phyloP scores from a whole-genome alignment of 1,139 yeast genomes.

The Meyerozyma athensensis region DNA sequence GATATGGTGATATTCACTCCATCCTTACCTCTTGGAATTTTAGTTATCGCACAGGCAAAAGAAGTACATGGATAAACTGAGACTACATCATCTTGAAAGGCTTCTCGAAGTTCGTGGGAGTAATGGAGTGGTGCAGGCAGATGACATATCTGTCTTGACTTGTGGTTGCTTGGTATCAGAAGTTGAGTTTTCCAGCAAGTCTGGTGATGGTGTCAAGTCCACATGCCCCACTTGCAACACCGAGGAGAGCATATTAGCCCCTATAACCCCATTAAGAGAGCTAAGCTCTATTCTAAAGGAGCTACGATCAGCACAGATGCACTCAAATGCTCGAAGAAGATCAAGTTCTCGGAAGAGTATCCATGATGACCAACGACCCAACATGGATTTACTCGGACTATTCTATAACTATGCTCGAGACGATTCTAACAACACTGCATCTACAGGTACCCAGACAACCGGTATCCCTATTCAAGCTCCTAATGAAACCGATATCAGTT shows the following conservation, averaged over 20 bases:
- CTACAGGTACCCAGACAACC: conserved; percentile 2
- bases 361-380: conserved; percentile 15
- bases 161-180: conserved; percentile 76
- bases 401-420: conserved; percentile 43
- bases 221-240: conserved; percentile 50
- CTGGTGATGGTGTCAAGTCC: conserved; percentile 15
- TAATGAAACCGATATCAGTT: conserved; percentile 1
- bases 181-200: conserved; percentile 18
- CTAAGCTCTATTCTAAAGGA: conserved; percentile 34
- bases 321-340: conserved; percentile 6
- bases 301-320: conserved; percentile 5
- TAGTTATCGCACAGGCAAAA: not conserved
- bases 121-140: conserved; percentile 17
- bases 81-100: conserved; percentile 24
- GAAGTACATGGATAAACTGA: conserved; percentile 23
- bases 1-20: not conserved
- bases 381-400: conserved; percentile 33
- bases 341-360: conserved; percentile 12
- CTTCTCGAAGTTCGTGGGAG: conserved; percentile 27
- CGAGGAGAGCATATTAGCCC: conserved; percentile 30
- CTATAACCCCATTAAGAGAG: conserved; percentile 49
- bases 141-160: conserved; percentile 53
- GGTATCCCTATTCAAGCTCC: conserved; percentile 1
- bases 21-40: not conserved
- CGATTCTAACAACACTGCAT: conserved; percentile 17